phyloP scores from a whole-genome alignment of 2,329 filamentous ascomycete genomes.

The Neonectria ditissima region DNA sequence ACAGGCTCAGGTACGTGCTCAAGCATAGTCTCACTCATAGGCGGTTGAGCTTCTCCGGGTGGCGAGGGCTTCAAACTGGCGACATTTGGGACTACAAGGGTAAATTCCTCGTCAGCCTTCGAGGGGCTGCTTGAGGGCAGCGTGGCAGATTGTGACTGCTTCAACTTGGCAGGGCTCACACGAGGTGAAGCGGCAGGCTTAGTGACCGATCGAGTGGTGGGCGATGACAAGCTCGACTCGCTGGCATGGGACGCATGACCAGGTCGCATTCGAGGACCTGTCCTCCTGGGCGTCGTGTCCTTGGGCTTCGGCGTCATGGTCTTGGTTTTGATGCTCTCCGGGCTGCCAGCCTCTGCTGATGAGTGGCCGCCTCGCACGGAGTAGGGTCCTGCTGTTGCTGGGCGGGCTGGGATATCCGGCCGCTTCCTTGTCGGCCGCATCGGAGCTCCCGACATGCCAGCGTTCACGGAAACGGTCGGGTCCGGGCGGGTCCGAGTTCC shows the following conservation, averaged over 20 bases:
- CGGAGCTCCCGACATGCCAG: slow-evolving; percentile 72
- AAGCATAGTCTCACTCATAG: slow-evolving; percentile 27
- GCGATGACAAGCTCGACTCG: slow-evolving; percentile 63
- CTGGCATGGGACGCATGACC: slow-evolving; percentile 63
- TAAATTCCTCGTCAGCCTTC: slow-evolving; percentile 65
- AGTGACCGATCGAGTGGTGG: slow-evolving; percentile 49
- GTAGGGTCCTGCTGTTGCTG: slow-evolving; percentile 74
- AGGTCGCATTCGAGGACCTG: slow-evolving; percentile 58
- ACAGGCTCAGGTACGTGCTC: slow-evolving; percentile 4
- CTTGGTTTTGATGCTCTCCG: slow-evolving; percentile 60
- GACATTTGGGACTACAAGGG: slow-evolving; percentile 63
- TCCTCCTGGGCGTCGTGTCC: slow-evolving; percentile 65
- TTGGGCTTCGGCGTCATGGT: slow-evolving; percentile 62
- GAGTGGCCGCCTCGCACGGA: slow-evolving; percentile 66
- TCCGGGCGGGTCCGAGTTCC: slow-evolving; percentile 57
- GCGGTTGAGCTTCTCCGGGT: slow-evolving; percentile 37
- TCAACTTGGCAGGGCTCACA: slow-evolving; percentile 56
- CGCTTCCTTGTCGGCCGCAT: slow-evolving; percentile 70
- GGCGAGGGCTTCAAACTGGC: slow-evolving; percentile 52
- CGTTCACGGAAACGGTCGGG: slow-evolving; percentile 57
- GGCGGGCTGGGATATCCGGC: slow-evolving; percentile 68
- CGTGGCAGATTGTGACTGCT: slow-evolving; percentile 48
- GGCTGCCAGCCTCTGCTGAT: slow-evolving; percentile 54
- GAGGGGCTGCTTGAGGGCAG: slow-evolving; percentile 56
- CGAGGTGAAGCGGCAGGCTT: slow-evolving; percentile 56